Evolutionary conservation across 78 protist species (phyloP), one percentile per base, ranked within the genome.

Genomic region (Pigoraptor vietnamica): DNA sequence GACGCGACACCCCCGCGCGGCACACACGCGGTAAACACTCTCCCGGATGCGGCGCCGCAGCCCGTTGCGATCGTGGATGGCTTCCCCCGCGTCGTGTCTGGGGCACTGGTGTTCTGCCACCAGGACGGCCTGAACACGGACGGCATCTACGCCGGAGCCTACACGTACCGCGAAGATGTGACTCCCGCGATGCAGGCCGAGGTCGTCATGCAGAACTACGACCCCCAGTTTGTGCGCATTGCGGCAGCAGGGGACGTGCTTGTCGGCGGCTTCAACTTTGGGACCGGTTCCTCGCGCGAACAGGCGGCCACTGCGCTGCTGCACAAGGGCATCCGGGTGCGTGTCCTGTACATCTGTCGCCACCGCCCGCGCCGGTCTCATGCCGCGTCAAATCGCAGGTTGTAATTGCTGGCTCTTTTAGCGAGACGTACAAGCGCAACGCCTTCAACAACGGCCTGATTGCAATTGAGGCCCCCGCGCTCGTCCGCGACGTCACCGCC

Each of bases 141-240:
- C 32, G 97, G 95, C 29, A 95, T 95, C 19, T 40, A 92, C n/a
- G 48, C 95, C 0, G 96, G 95, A 39, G 90, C 87, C 24, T 93
- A 95, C 94, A 95, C 97, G 33, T 95, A 95, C 88, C 9, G 87
- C 32, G 97, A 95, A 24, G 91, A 87, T 39, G 91, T 95, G 10
- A 34, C 92, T 0, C 94, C 95, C 36, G 94, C 86, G 81, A n/a
- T 92, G 38, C 86, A 82, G 86, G 97, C 94, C 24, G 86, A 89
- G 81, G 97, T 95, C 29, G 94, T 39, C 38, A 95, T 95, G 97
- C 95, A 95, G 87, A 95, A 95, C 90, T 95, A 95, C 88, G 97
- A 95, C 84, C 38, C 93, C 0, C 14, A 37, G 21, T 94, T 95
- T 87, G 40, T 0, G 32, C 14, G 24, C 55, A 39, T 88, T 0